Evolutionary conservation across 352 stramenopile species (phyloP).

Genomic region (Pythium oligandrum): DNA sequence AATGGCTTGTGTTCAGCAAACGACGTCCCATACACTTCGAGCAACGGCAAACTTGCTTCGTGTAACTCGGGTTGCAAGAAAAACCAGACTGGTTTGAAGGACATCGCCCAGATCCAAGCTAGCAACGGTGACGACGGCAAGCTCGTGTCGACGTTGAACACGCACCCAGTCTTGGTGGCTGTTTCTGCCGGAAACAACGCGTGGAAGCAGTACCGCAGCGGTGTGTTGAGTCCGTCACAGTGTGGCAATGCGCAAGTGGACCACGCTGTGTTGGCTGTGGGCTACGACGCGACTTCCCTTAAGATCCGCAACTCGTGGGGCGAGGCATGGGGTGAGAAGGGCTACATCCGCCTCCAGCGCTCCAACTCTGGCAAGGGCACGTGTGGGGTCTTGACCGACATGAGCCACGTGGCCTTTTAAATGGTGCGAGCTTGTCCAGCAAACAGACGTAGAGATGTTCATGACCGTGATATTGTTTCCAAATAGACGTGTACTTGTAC

Average conservation of each 20-base stretch:
- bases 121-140: slow-evolving; percentile 35
- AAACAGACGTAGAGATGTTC: no score
- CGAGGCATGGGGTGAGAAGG: slow-evolving; percentile 83
- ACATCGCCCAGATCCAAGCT: not conserved
- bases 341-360: slow-evolving; percentile 85
- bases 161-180: slow-evolving; percentile 92
- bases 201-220: slow-evolving; percentile 96
- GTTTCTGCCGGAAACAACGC: slow-evolving; percentile 90
- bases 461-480: no score
- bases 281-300: slow-evolving; percentile 84
- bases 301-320: slow-evolving; percentile 98
- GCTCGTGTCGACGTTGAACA: slow-evolving; percentile 82
- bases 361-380: slow-evolving; percentile 16
- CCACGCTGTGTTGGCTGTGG: slow-evolving; percentile 95
- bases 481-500: no score
- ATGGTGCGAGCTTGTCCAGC: no score
- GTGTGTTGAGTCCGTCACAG: slow-evolving; percentile 64
- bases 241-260: slow-evolving; percentile 88
- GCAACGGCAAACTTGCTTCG: slow-evolving; percentile 2
- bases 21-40: slow-evolving; percentile 73
- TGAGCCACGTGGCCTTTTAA: not conserved
- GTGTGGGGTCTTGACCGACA: slow-evolving; percentile 1
- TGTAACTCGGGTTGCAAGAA: slow-evolving; percentile 13
- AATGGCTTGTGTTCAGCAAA: slow-evolving; percentile 80
- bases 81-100: slow-evolving; percentile 2